Base-by-base conservation (phyloP, 1,139 yeast species). In the Yamadazyma oceani region DNA sequence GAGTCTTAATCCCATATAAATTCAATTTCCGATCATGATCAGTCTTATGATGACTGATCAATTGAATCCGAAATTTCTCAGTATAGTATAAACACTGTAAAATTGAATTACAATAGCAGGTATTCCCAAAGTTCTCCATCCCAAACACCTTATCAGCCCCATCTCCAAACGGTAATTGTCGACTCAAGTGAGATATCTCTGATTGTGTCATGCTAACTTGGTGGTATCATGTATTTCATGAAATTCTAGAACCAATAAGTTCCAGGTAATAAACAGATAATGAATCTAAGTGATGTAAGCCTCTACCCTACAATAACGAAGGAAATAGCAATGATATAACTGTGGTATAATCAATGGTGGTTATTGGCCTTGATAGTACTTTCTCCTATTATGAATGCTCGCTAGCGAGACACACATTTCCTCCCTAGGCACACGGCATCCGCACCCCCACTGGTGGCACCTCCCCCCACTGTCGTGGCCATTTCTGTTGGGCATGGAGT, bases 21-120 rank as follows among this genome's bases (percentile, higher is more conserved):
- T 52, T 49, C 13, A 60, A 48, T 46, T 72, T 75, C 17, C 62
- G 57, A 12, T 66, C 72, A 48, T 69, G 76, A 6, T 53, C 49
- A 4, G 61, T 53, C 11, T 45, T 44, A 24, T 60, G 62, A 44
- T 71, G 72, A 17, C 50, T 46, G 13, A 66, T 48, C 5, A 92
- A 64, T 36, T 75, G 73, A 19, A 70, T 64, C 34, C 97, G 73
- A 51, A 92, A 88, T 19, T 72, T 75, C 31, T 77, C 76, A 2
- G 92, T 74, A 58, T 85, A 83, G 64, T 78, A 92, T 16, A 92
- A 73, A 50, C 96, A 88, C 59, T 92, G 98, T 21, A 92, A 64
- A 19, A 92, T 85, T 8, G 96, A 88, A 54, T 92, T 92, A 60
- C 96, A 88, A 61, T 92, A 92, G 63, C 98, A 90, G 0, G 96